Conservation (phyloP, 257 asterid species). For the Plantago elongata region DNA sequence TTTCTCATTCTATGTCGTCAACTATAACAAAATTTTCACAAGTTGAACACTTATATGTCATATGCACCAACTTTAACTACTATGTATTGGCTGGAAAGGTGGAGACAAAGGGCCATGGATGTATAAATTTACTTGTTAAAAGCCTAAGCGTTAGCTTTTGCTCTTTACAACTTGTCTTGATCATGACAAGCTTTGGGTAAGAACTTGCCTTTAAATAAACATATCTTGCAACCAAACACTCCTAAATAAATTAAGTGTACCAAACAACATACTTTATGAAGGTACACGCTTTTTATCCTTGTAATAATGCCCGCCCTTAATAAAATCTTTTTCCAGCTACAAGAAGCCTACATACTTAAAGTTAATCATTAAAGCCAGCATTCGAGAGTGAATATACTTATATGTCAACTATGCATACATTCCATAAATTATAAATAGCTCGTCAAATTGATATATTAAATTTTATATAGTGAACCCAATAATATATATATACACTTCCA, state of each 20-base stretch:
- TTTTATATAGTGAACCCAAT: too few relatives aligned
- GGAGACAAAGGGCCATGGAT: conserved; percentile 17
- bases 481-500: too few relatives aligned
- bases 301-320: too few relatives aligned
- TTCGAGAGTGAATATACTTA: too few relatives aligned
- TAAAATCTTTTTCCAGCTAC: too few relatives aligned
- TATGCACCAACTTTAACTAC: conserved; percentile 5
- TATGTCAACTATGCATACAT: too few relatives aligned
- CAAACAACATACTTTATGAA: neutral
- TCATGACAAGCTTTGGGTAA: conserved; percentile 27
- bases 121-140: conserved; percentile 3
- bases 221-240: conserved; percentile 8
- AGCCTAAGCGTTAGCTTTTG: conserved; percentile 14
- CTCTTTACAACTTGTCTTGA: conserved; percentile 37
- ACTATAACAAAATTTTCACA: neutral
- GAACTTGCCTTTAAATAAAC: conserved; percentile 11
- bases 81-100: conserved; percentile 34
- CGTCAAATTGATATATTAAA: too few relatives aligned
- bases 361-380: too few relatives aligned
- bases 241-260: neutral
- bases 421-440: too few relatives aligned
- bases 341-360: too few relatives aligned
- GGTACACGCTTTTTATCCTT: neutral
- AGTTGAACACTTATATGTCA: neutral
- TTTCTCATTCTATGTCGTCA: conserved; percentile 23